Evolutionary conservation across 2,329 filamentous ascomycete species (phyloP).

Genomic region (Penicillium sclerotiorum): DNA sequence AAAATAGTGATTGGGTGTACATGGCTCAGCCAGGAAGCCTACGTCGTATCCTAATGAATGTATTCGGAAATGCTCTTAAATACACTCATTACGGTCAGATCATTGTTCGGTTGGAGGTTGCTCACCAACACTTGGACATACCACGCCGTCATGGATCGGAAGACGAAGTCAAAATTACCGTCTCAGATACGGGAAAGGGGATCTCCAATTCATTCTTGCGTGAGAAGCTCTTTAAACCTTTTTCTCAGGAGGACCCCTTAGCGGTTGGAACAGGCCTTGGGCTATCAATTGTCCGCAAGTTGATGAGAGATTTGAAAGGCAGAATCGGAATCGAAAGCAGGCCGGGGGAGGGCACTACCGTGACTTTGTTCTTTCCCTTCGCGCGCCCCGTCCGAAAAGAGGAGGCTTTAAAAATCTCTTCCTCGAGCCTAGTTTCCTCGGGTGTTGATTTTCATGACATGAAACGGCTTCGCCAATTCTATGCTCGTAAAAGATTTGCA

Average conservation of each 20-base stretch:
- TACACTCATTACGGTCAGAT: conserved; percentile 47
- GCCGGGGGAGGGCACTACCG: conserved; percentile 30
- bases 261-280: conserved; percentile 65
- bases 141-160: conserved; percentile 21
- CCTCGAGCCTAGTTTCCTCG: too few relatives aligned
- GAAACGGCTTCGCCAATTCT: too few relatives aligned
- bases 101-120: conserved; percentile 39
- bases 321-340: conserved; percentile 56
- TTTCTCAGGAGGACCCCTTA: conserved; percentile 63
- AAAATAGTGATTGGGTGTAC: conserved; percentile 31
- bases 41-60: conserved; percentile 41
- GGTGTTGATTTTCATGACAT: too few relatives aligned
- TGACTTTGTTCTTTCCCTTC: conserved; percentile 38
- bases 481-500: too few relatives aligned
- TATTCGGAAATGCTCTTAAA: conserved; percentile 42
- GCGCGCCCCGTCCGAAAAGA: too few relatives aligned
- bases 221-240: conserved; percentile 62
- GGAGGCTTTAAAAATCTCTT: too few relatives aligned
- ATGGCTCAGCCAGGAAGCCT: conserved; percentile 34
- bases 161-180: conserved; percentile 39
- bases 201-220: conserved; percentile 63
- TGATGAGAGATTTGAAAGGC: conserved; percentile 61
- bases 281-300: conserved; percentile 61
- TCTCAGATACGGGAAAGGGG: conserved; percentile 65
- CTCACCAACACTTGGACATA: conserved; percentile 19